A percentile compares a stretch with the other conserved stretches of the same genome.
Conservation (phyloP, 2,329 filamentous ascomycete genomes). For the Ophiocordyceps camponoti-leonardi region DNA sequence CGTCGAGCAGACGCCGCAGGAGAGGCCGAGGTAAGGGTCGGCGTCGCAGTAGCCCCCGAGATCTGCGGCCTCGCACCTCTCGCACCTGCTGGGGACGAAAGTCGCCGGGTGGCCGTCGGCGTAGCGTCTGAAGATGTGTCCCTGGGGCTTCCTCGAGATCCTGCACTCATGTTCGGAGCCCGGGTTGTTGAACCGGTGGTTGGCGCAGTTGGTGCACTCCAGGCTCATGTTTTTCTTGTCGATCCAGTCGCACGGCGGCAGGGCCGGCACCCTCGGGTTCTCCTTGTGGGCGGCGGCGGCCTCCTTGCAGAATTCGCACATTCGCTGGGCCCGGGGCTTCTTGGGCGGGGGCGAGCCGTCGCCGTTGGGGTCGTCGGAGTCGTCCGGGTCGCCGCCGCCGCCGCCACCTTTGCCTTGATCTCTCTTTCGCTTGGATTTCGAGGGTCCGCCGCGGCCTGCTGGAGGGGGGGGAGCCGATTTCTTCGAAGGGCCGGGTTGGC, state of each 20-base stretch:
- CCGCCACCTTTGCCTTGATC: background rate
- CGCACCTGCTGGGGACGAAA: slow-evolving; percentile 4
- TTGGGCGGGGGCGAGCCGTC: background rate
- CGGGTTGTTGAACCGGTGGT: slow-evolving; percentile 5
- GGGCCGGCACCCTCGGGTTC: background rate
- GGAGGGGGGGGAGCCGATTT: no score
- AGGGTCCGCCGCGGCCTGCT: no score
- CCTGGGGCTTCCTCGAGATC: background rate
- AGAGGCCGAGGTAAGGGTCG: slow-evolving; percentile 6
- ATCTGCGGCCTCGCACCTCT: slow-evolving; percentile 2
- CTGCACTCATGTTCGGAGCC: slow-evolving; percentile 3
- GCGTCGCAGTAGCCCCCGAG: slow-evolving; percentile 6
- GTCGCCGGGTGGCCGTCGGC: slow-evolving; percentile 3
- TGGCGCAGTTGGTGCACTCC: slow-evolving; percentile 11
- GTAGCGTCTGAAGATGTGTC: slow-evolving; percentile 4
- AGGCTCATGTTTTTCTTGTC: slow-evolving; percentile 2
- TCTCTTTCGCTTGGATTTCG: no score
- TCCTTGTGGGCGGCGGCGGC: background rate
- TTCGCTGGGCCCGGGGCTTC: background rate
- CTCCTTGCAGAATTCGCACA: no score
- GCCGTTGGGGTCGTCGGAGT: background rate
- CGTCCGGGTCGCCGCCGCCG: no score
- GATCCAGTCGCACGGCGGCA: slow-evolving; percentile 4
- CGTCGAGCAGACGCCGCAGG: slow-evolving; percentile 7
- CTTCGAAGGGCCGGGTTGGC: no score